phyloP scores from a whole-genome alignment of 176 grass and related monocot genomes.

The Phragmites australis region DNA sequence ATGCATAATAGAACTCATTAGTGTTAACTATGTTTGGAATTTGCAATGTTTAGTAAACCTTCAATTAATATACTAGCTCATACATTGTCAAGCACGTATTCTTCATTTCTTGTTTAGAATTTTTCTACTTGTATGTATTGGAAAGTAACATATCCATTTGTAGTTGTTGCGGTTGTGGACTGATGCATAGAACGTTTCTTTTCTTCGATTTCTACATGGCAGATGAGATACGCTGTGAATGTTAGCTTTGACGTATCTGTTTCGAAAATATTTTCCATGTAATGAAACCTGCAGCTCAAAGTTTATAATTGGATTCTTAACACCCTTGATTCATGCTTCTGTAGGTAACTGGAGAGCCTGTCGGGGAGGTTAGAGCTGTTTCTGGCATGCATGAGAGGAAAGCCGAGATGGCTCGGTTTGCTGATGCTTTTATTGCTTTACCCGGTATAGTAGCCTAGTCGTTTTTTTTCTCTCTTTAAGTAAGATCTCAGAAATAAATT shows the following conservation, averaged over 20 bases:
- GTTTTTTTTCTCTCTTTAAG: background rate
- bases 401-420: constrained; percentile 85
- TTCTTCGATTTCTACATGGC: background rate
- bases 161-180: background rate
- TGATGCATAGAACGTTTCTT: background rate
- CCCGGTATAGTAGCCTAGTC: constrained; percentile 47
- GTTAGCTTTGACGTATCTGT: background rate
- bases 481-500: background rate
- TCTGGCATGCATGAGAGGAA: constrained; percentile 94
- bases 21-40: background rate
- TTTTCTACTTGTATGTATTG: background rate
- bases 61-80: background rate
- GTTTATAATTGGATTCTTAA: background rate
- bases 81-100: background rate
- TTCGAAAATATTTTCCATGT: background rate
- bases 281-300: background rate
- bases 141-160: no score
- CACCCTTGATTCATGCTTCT: constrained; percentile 11
- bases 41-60: background rate
- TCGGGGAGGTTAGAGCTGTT: constrained; percentile 85
- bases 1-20: background rate
- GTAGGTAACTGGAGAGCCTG: constrained; percentile 71
- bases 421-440: constrained; percentile 95
- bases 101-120: background rate
- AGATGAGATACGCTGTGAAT: background rate